phyloP scores from a whole-genome alignment of 176 grass and related monocot species.

The Lolium rigidum region DNA sequence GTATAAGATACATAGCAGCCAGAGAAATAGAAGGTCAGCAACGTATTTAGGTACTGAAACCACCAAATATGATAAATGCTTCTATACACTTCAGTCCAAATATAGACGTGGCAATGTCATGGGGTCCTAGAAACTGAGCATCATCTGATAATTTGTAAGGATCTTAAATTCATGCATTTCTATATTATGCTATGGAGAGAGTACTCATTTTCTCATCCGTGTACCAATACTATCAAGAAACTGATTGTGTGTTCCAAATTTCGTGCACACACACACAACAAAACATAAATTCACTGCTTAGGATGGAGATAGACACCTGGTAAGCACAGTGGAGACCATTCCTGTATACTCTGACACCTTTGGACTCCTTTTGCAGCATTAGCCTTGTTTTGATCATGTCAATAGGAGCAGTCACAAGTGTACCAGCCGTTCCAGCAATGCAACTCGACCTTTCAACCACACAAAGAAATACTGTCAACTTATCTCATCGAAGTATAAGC shows the following conservation, averaged over 20 bases:
- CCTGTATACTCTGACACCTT: conserved; percentile 63
- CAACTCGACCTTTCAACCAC: conserved; percentile 80
- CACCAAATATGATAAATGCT: background rate
- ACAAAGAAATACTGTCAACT: conserved; percentile 48
- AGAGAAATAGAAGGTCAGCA: background rate
- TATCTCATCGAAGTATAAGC: conserved; percentile 37
- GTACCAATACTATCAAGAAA: background rate
- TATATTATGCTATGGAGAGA: too few relatives aligned
- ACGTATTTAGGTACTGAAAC: conserved; percentile 23
- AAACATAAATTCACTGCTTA: conserved; percentile 21
- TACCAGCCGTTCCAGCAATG: conserved; percentile 86
- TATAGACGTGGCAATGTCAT: background rate
- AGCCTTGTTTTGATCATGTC: conserved; percentile 97
- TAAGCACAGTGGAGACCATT: conserved; percentile 96
- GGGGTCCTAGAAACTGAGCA: background rate
- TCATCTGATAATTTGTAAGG: background rate
- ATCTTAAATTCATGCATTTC: conserved; percentile 29
- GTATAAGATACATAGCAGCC: conserved; percentile 25
- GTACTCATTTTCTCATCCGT: conserved; percentile 15
- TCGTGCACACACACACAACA: background rate
- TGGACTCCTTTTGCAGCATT: conserved; percentile 81
- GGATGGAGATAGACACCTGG: conserved; percentile 54
- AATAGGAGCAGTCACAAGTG: conserved; percentile 76
- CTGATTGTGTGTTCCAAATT: conserved; percentile 2
- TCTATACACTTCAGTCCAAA: conserved; percentile 9